These are phyloP conservation scores for Dioscorea zingiberensis DNA, from an alignment of 106 monocot genomes.

Conservation along the genomic window DNA sequence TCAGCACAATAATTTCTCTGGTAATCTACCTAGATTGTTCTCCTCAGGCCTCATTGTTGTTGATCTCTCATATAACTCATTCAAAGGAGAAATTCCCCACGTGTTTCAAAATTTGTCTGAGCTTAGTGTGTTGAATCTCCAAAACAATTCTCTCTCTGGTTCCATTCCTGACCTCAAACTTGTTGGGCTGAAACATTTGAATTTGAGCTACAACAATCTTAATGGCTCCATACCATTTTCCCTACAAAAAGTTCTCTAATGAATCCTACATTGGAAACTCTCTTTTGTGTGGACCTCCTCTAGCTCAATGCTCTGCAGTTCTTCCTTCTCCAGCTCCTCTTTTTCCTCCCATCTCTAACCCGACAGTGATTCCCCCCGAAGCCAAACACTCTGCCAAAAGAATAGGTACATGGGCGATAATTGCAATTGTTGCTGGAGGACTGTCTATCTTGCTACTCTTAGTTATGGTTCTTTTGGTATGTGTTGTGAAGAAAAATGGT, in stretches of 20 bases:
- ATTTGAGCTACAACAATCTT: slow-evolving; percentile 77
- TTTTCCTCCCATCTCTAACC: background rate
- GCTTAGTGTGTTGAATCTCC: slow-evolving; percentile 39
- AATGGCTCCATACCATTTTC: slow-evolving; percentile 58
- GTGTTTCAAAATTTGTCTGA: slow-evolving; percentile 35
- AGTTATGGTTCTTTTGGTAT: slow-evolving; percentile 36
- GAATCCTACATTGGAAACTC: slow-evolving; percentile 72
- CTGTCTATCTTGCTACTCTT: slow-evolving; percentile 39
- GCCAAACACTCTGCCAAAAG: slow-evolving; percentile 17
- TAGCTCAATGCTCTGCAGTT: slow-evolving; percentile 32
- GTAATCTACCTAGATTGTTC: slow-evolving; percentile 47
- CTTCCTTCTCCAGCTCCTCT: slow-evolving; percentile 45
- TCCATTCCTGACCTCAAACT: slow-evolving; percentile 59
- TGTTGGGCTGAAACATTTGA: slow-evolving; percentile 48
- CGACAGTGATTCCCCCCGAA: slow-evolving; percentile 5
- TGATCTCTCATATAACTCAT: slow-evolving; percentile 84
- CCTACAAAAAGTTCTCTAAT: slow-evolving; percentile 42
- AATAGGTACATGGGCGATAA: slow-evolving; percentile 39
- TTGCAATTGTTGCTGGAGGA: slow-evolving; percentile 72
- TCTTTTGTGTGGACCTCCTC: slow-evolving; percentile 66
- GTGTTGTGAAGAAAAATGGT: slow-evolving; percentile 38
- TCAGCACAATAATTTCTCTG: slow-evolving; percentile 82
- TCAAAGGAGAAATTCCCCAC: slow-evolving; percentile 45
- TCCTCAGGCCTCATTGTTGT: slow-evolving; percentile 45
- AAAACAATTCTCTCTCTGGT: slow-evolving; percentile 81